Conservation (phyloP, 2,329 filamentous ascomycete genomes). For the Exophiala calicioides region DNA sequence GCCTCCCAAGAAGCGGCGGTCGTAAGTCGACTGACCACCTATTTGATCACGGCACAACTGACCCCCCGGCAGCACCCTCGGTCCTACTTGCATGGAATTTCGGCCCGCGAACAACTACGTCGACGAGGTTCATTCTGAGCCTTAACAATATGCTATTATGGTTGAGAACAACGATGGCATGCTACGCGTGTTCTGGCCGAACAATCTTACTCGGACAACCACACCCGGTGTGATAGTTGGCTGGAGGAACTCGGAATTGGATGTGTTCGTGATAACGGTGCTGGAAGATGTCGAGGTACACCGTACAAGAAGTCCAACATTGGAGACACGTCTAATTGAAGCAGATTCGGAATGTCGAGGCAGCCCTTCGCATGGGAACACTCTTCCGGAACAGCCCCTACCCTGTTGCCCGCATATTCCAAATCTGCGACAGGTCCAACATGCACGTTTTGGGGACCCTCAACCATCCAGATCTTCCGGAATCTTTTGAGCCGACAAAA, state of each 20-base stretch:
- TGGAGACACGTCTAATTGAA: constrained; percentile 5
- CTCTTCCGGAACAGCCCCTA: constrained; percentile 82
- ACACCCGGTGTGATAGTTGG: constrained; percentile 85
- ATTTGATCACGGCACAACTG: constrained; percentile 10
- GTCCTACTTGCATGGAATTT: constrained; percentile 75
- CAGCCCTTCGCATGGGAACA: constrained; percentile 78
- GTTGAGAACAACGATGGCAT: constrained; percentile 70
- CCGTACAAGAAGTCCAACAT: constrained; percentile 14
- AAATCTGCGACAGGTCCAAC: constrained; percentile 76
- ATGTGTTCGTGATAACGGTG: constrained; percentile 86
- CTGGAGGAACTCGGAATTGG: constrained; percentile 89
- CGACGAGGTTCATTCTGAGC: constrained; percentile 88
- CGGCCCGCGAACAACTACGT: constrained; percentile 90
- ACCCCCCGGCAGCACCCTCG: constrained; percentile 81
- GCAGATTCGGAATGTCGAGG: constrained; percentile 77
- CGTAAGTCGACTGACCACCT: constrained; percentile 55
- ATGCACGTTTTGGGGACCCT: constrained; percentile 85
- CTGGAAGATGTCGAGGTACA: constrained; percentile 87
- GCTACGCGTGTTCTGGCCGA: constrained; percentile 98
- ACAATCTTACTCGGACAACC: constrained; percentile 72
- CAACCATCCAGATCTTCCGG: constrained; percentile 56
- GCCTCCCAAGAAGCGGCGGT: constrained; percentile 76
- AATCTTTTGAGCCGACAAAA: constrained; percentile 67
- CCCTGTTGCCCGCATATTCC: constrained; percentile 75
- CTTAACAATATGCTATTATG: constrained; percentile 60